Conservation (phyloP, 1,284 basidiomycete genomes). For the Singerocomus inundabilis region DNA sequence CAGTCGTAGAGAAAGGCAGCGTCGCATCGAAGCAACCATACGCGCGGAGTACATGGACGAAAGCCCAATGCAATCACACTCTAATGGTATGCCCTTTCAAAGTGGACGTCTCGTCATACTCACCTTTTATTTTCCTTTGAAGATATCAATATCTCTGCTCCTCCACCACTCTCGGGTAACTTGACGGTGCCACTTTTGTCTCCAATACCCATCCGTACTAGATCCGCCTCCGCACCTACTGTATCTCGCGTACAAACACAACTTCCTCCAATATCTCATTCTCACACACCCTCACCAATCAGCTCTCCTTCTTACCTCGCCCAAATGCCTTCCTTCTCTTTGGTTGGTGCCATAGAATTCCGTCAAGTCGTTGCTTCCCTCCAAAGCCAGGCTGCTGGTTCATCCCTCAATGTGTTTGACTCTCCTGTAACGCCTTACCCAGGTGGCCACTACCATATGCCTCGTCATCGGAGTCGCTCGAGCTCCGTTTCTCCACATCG, state of each 20-base stretch:
- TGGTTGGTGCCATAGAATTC: constrained; percentile 93
- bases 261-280: constrained; percentile 36
- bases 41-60: constrained; percentile 65
- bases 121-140: constrained; percentile 20
- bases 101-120: constrained; percentile 13
- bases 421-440: constrained; percentile 68
- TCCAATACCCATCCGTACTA: constrained; percentile 34
- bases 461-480: constrained; percentile 28
- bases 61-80: constrained; percentile 46
- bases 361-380: constrained; percentile 84
- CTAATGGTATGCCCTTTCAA: constrained; percentile 50
- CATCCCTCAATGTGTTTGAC: constrained; percentile 63
- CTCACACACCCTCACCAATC: constrained; percentile 39
- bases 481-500: constrained; percentile 35
- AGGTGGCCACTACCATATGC: constrained; percentile 66
- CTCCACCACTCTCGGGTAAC: constrained; percentile 2
- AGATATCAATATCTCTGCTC: constrained; percentile 1
- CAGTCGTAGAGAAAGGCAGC: constrained; percentile 47
- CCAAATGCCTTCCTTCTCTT: constrained; percentile 80
- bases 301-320: constrained; percentile 35
- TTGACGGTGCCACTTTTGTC: constrained; percentile 18
- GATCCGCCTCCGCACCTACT: constrained; percentile 37
- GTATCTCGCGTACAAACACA: constrained; percentile 44
- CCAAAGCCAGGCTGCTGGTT: constrained; percentile 57
- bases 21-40: constrained; percentile 49